phyloP scores from a whole-genome alignment of 1,139 yeast species.

The Kodamaea anthophila region DNA sequence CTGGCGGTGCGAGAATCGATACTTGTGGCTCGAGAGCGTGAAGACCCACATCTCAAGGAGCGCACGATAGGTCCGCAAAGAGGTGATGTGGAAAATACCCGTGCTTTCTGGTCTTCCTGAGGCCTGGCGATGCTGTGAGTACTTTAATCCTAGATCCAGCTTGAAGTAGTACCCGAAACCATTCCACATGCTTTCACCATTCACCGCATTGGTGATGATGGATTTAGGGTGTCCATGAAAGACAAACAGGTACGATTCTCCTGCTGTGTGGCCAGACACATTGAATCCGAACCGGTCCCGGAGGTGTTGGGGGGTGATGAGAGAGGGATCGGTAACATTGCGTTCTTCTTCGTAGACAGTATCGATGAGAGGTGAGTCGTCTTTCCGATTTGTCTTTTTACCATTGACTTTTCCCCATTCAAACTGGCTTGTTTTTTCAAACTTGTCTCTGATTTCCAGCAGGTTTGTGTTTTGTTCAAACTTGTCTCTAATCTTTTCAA shows the following conservation, averaged over 20 bases:
- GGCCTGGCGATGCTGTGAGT: too few species aligned
- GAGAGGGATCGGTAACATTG: constrained; percentile 7
- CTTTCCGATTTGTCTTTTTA: too few species aligned
- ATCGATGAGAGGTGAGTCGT: too few species aligned
- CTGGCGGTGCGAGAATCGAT: constrained; percentile 18
- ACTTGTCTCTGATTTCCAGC: too few species aligned
- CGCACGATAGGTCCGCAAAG: constrained; percentile 12
- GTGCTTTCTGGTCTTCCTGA: constrained; percentile 5
- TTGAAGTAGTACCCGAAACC: constrained; percentile 25
- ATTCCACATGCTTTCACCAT: constrained; percentile 21
- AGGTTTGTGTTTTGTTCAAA: too few species aligned
- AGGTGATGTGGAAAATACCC: neutral
- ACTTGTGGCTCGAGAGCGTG: constrained; percentile 23
- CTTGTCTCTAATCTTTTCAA: too few species aligned
- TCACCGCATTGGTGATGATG: constrained; percentile 16
- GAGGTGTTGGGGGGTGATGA: constrained; percentile 19
- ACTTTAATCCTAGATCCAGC: constrained; percentile 4
- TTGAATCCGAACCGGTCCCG: constrained; percentile 23
- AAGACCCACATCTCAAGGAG: constrained; percentile 28
- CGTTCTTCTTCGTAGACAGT: constrained; percentile 5
- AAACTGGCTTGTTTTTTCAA: too few species aligned
- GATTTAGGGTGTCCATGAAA: constrained; percentile 26
- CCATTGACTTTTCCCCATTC: too few species aligned
- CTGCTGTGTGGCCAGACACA: constrained; percentile 12
- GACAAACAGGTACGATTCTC: constrained; percentile 18